These are phyloP conservation scores for Chalciporus sp. DNA, from an alignment of 1,284 basidiomycete species.

Conservation along the genomic window DNA sequence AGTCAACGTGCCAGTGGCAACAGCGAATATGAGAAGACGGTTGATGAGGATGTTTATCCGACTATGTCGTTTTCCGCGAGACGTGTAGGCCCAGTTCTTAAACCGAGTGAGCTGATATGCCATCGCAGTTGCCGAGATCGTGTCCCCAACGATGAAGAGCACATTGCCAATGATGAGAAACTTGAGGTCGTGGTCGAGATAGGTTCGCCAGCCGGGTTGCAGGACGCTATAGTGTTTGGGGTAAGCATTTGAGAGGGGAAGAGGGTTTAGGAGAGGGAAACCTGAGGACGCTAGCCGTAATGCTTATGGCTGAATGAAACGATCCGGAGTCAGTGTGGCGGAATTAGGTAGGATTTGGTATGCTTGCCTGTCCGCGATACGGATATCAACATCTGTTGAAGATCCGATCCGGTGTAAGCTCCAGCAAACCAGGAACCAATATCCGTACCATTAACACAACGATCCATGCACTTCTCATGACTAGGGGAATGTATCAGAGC, in stretches of 20 bases:
- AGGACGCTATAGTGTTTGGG: conserved; percentile 6
- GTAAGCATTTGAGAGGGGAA: not conserved
- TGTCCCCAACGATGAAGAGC: conserved; percentile 29
- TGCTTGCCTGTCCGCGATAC: conserved; percentile 26
- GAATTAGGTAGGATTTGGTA: not conserved
- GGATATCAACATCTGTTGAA: conserved; percentile 19
- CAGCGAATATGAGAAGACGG: conserved; percentile 26
- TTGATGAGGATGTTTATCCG: conserved; percentile 28
- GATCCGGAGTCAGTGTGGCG: not conserved
- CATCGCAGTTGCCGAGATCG: conserved; percentile 24
- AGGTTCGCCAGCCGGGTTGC: conserved; percentile 19
- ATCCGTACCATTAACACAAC: conserved; percentile 27
- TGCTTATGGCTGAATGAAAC: conserved; percentile 19
- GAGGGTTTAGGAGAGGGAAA: not conserved
- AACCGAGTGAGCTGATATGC: conserved; percentile 25
- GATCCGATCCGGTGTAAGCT: not conserved
- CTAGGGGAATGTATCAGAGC: conserved; percentile 13
- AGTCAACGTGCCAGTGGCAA: conserved; percentile 30
- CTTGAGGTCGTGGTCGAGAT: conserved; percentile 1
- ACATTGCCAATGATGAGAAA: conserved; percentile 25
- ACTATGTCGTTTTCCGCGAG: not conserved
- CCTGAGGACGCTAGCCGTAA: conserved; percentile 21
- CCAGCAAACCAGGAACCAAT: not conserved
- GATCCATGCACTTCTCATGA: conserved; percentile 21
- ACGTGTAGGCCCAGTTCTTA: conserved; percentile 5